Evolutionary conservation across 345 rosid genomes (phyloP).

Genomic region (Iberis pinnata): DNA sequence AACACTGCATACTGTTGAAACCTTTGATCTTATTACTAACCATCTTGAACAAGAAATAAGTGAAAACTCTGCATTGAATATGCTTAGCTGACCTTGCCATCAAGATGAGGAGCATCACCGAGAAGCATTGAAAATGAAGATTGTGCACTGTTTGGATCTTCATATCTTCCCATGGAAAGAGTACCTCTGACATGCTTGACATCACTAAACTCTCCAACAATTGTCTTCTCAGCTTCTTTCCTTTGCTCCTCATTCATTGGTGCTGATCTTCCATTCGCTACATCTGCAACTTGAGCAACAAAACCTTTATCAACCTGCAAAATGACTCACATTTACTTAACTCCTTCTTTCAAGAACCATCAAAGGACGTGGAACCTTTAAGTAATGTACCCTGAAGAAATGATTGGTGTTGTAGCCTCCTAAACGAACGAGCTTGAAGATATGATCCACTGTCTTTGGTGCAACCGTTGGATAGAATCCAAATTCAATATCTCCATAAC

Average conservation of each 20-base stretch:
- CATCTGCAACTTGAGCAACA: conserved; percentile 98
- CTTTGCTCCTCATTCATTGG: conserved; percentile 58
- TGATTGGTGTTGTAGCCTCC: conserved; percentile 90
- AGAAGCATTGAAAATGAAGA: conserved; percentile 97
- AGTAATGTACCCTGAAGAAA: conserved; percentile 68
- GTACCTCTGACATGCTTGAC: conserved; percentile 51
- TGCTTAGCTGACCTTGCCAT: conserved; percentile 50
- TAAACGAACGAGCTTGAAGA: conserved; percentile 86
- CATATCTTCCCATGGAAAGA: conserved; percentile 83
- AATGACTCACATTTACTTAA: conserved; percentile 1
- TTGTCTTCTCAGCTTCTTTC: conserved; percentile 36
- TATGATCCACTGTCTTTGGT: conserved; percentile 86
- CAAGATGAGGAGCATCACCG: conserved; percentile 96
- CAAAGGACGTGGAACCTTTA: conserved; percentile 8
- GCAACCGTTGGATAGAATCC: conserved; percentile 85
- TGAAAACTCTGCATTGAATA: neutral
- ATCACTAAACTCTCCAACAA: conserved; percentile 80
- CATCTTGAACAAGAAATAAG: conserved; percentile 9
- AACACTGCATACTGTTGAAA: conserved; percentile 79
- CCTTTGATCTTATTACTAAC: neutral
- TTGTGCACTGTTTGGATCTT: conserved; percentile 80
- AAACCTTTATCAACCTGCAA: conserved; percentile 85
- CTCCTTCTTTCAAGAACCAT: neutral
- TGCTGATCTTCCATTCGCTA: conserved; percentile 61
- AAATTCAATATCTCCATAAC: conserved; percentile 82